Evolutionary conservation across 192 early-diverging fungal genomes (phyloP), one percentile per base, ranked within the genome.

Genomic region (Polychytrium aggregatum): DNA sequence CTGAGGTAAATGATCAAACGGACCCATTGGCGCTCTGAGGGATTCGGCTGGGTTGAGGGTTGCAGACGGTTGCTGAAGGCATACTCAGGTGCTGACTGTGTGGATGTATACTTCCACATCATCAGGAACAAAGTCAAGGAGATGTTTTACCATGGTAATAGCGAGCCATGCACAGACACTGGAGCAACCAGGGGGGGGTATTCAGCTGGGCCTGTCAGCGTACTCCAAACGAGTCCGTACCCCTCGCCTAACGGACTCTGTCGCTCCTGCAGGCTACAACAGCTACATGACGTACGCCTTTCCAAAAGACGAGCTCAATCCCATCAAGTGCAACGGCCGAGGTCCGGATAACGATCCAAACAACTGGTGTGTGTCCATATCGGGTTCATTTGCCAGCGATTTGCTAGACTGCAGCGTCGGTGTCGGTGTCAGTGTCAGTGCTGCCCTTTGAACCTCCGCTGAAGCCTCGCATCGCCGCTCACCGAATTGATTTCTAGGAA

Each of bases 221-320:
- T 24, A 9, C n/a, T 18, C 20, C 30, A 52, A n/a, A 45, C 33
- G 37, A 3, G 6, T 52, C 5, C 24, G 3, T 8, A 18, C 16
- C 30, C 5, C 25, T 45, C 43, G 11, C 3, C 25, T 3, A 18
- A 41, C 10, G 10, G 8, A n/a, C 36, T 36, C 3, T 17, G 11
- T 31, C 11, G 29, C 28, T 26, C 11, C 17, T 3, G 5, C 28
- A 52, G 84, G 83, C 14, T 92, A 76, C 56, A 54, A 81, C 33
- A 80, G 70, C 3, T 93, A 93, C 54, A 79, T 90, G 72, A 50
- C 78, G 37, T 53, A 87, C 50, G 94, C 84, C 1, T 97, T 84
- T 65, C 94, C 94, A 2, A 64, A 72, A 30, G 94, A 98, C 59
- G 91, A 95, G 73, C 74, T 98, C 22, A 81, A 90, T 38, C 94